Evolutionary conservation across 495 filamentous ascomycete species (phyloP), one percentile per base, ranked within the genome.

Genomic region (Beverwykella pulmonaria): DNA sequence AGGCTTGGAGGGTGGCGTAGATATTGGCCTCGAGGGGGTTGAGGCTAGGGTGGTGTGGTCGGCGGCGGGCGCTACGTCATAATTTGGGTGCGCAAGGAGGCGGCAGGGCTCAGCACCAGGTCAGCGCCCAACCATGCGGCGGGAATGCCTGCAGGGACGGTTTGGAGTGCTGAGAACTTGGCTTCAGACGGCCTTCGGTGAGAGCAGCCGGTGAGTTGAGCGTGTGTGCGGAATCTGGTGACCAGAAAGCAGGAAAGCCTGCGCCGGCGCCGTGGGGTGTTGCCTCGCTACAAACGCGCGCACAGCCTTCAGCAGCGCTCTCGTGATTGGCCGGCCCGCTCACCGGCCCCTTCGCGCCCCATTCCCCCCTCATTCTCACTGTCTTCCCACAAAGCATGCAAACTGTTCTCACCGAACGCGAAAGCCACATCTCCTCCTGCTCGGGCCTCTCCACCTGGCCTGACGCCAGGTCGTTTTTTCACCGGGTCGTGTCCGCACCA

Each of bases 21-120:
- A 53, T 50, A 57, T 49, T 64, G 61, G 44, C 19, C 62, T 48
- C 5, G 53, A 32, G 12, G 29, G 23, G 14, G 53, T 47, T 54
- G 61, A 49, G 52, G 61, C 36, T 64, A 44, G 46, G 53, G 53
- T 41, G 53, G 30, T 44, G 53, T 41, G 50, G 53, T 64, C 32
- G 50, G 50, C 26, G 30, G n/a, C 23, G 19, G 14, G 23, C 4
- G 23, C n/a, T 49, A 61, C 48, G 59, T 52, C 59, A 53, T 61
- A 32, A 20, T 9, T 39, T 19, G 20, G 44, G 41, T 19, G 57
- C 8, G 36, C 22, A n/a, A 60, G 25, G 39, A 60, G 36, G 41
- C 39, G 57, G 39, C 39, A 60, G 19, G 57, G 32, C 30, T 14
- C 5, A 1, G 19, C 53, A 36, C 53, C 8, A 8, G 48, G 39